Percentiles rank a stretch among this genome's conserved stretches.
Conservation (phyloP, 169 alveolate genomes). For the Eimeria sp. region DNA sequence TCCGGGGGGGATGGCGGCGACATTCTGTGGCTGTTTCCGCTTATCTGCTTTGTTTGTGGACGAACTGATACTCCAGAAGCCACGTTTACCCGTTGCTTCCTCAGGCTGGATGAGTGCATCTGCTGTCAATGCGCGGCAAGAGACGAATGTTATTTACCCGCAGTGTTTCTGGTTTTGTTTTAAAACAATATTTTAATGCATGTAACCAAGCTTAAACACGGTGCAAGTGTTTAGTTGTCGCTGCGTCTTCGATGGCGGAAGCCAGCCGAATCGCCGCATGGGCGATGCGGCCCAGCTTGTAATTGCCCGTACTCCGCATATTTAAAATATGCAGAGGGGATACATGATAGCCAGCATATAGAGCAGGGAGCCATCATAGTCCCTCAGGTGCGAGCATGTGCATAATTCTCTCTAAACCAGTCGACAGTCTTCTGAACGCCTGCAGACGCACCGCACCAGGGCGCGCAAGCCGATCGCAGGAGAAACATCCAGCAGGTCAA, state of each 20-base stretch:
- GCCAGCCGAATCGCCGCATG: background rate
- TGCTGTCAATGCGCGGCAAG: slow-evolving; percentile 9
- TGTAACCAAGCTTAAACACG: background rate
- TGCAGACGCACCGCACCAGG: slow-evolving; percentile 13
- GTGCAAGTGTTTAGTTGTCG: background rate
- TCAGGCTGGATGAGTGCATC: background rate
- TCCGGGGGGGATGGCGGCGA: background rate
- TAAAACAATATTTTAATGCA: background rate
- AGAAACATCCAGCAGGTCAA: background rate
- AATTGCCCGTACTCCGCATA: background rate
- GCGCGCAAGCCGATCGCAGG: background rate
- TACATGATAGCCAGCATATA: background rate
- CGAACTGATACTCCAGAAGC: background rate
- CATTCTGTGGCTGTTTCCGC: background rate
- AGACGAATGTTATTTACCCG: background rate
- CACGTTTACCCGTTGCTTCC: background rate
- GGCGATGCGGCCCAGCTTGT: background rate
- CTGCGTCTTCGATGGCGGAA: background rate
- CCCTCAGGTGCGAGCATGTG: slow-evolving; percentile 26
- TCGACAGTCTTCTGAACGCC: slow-evolving; percentile 69
- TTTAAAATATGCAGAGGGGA: background rate
- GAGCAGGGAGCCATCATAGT: background rate
- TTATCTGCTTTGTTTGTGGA: background rate
- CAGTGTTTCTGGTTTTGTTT: background rate
- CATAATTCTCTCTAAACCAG: slow-evolving; percentile 51